phyloP scores from a whole-genome alignment of 371 early-diverging fungal genomes.

The Rhizopus sp. region DNA sequence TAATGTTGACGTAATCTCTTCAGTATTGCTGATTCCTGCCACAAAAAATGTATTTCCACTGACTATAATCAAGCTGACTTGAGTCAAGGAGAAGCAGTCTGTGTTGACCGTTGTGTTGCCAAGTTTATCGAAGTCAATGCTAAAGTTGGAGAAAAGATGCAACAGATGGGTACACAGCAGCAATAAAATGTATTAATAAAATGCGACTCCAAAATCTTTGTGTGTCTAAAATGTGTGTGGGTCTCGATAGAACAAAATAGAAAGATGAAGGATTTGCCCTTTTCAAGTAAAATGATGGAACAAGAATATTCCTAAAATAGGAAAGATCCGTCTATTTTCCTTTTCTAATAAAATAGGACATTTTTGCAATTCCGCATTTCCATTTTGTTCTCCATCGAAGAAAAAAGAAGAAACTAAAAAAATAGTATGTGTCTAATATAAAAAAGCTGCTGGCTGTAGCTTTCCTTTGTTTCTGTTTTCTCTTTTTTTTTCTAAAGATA shows the following conservation, averaged over 20 bases:
- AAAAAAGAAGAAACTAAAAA: neutral
- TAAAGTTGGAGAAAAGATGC: constrained; percentile 73
- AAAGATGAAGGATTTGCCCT: neutral
- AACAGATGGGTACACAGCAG: constrained; percentile 47
- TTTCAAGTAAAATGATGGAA: constrained; percentile 2
- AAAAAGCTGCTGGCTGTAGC: neutral
- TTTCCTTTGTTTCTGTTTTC: constrained; percentile 2
- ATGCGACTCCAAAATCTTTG: neutral
- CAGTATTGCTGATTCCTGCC: constrained; percentile 63
- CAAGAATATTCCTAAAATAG: neutral
- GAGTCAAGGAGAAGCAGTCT: constrained; percentile 92
- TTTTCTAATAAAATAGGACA: neutral
- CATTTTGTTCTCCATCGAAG: constrained; percentile 2
- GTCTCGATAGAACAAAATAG: neutral
- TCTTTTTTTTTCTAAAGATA: neutral
- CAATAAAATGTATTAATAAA: neutral
- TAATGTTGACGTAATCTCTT: neutral
- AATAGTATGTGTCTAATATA: neutral
- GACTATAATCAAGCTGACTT: constrained; percentile 79
- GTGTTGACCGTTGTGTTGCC: constrained; percentile 87
- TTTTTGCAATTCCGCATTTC: neutral
- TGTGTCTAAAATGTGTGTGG: no score
- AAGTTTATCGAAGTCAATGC: constrained; percentile 83
- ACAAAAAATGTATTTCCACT: constrained; percentile 82
- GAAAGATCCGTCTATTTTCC: constrained; percentile 1